These are phyloP conservation scores for Hypholoma sublateritium DNA, from an alignment of 768 basidiomycete genomes.

Conservation along the genomic window DNA sequence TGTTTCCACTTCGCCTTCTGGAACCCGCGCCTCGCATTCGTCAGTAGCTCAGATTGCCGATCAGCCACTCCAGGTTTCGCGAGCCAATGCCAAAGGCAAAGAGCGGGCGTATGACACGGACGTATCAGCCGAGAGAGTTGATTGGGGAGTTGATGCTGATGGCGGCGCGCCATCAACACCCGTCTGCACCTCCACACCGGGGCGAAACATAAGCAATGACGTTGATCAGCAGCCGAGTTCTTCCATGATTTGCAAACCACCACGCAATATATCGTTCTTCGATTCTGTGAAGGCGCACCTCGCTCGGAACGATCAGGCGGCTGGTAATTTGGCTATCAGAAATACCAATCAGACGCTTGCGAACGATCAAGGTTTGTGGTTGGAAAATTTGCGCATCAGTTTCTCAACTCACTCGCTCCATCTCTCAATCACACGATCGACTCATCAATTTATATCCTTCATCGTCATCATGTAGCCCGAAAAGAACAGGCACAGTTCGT, in stretches of 20 bases:
- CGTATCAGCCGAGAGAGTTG: neutral
- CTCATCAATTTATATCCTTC: neutral
- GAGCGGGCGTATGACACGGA: conserved; percentile 4
- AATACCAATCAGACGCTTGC: neutral
- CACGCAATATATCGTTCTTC: conserved; percentile 41
- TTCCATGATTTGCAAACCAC: conserved; percentile 11
- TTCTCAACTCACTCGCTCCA: conserved; percentile 1
- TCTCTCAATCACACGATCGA: neutral
- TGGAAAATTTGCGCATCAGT: neutral
- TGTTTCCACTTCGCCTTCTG: too few species aligned
- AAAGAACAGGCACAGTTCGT: conserved; percentile 2
- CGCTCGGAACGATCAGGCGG: conserved; percentile 7
- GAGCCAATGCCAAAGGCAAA: conserved; percentile 13
- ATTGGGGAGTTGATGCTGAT: neutral
- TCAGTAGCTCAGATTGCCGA: neutral
- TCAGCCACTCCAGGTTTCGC: neutral
- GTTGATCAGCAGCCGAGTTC: neutral
- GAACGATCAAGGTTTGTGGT: conserved; percentile 3
- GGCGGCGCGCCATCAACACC: neutral
- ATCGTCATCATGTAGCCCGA: neutral
- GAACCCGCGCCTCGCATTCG: too few species aligned
- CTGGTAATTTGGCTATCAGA: neutral
- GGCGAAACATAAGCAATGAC: neutral
- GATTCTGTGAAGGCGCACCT: conserved; percentile 53
- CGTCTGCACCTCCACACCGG: neutral